A percentile compares a stretch with the other conserved stretches of the same genome.
Conservation (phyloP, 164 flowering plant genomes). For the Vitis cinerea region DNA sequence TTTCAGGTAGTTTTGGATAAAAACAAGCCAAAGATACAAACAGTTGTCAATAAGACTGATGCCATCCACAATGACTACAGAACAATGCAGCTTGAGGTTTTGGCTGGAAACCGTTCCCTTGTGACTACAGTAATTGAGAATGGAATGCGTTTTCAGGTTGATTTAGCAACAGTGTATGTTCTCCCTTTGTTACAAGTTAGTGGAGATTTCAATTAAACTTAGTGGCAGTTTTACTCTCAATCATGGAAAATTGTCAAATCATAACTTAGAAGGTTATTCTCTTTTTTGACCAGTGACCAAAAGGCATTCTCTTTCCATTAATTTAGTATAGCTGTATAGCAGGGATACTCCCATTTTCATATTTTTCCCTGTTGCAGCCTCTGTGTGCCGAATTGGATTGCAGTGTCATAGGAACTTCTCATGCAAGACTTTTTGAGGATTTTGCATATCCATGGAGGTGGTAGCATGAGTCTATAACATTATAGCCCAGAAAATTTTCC, state of each 20-base stretch:
- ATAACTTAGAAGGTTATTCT: not conserved
- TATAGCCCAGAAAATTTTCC: no score
- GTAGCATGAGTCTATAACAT: no score
- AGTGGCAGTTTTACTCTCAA: not conserved
- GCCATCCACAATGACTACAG: slow-evolving; percentile 81
- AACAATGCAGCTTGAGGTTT: slow-evolving; percentile 96
- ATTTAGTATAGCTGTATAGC: no score
- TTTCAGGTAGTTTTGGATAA: slow-evolving; percentile 89
- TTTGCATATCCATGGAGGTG: no score
- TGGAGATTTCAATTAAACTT: not conserved
- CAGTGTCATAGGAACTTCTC: no score
- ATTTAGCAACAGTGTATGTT: slow-evolving; percentile 82
- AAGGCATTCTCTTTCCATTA: no score
- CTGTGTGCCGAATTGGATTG: no score
- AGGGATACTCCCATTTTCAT: no score
- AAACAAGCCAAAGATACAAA: slow-evolving; percentile 83
- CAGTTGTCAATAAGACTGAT: slow-evolving; percentile 90
- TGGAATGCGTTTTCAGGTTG: slow-evolving; percentile 80
- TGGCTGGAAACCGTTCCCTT: slow-evolving; percentile 90
- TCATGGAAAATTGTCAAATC: not conserved
- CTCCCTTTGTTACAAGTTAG: slow-evolving; percentile 8
- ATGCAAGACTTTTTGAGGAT: no score
- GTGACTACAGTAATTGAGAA: slow-evolving; percentile 79
- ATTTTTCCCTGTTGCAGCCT: no score
- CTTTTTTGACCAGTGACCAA: not conserved